Evolutionary conservation across 1,139 yeast genomes (phyloP).

Genomic region (Saccharomyces uvarum): DNA sequence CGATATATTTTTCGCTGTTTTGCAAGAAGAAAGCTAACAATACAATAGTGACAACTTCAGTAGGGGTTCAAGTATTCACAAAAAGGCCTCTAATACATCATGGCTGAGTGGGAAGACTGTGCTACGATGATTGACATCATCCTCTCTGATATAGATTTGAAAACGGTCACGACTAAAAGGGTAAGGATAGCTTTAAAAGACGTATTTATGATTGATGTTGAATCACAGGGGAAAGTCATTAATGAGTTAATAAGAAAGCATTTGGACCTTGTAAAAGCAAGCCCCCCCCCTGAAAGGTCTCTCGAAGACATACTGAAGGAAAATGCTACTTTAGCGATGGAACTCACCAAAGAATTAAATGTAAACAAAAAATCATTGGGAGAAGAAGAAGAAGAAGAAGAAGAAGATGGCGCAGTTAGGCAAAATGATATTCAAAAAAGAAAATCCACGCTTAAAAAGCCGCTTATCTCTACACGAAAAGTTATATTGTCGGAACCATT

Average conservation of each 20-base stretch:
- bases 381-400: background rate
- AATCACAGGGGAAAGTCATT: constrained; percentile 47
- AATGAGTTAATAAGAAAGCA: constrained; percentile 43
- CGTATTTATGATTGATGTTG: constrained; percentile 51
- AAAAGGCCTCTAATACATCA: background rate
- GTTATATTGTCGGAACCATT: background rate
- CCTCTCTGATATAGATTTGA: constrained; percentile 62
- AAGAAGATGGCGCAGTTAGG: background rate
- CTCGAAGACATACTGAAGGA: background rate
- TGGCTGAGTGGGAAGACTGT: constrained; percentile 34
- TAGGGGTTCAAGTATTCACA: background rate
- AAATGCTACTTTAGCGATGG: background rate
- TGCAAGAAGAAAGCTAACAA: background rate
- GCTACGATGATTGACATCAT: constrained; percentile 71
- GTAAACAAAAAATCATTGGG: background rate
- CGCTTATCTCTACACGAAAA: background rate
- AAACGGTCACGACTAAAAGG: constrained; percentile 61
- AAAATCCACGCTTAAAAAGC: background rate
- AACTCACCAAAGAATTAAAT: background rate
- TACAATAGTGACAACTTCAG: constrained; percentile 1
- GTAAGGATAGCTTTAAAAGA: constrained; percentile 65
- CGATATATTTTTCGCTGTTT: background rate
- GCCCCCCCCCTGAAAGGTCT: background rate
- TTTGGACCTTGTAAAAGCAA: background rate
- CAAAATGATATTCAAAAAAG: no score